Conservation (phyloP, 78 protist species). For the Emiliania huxleyi region DNA sequence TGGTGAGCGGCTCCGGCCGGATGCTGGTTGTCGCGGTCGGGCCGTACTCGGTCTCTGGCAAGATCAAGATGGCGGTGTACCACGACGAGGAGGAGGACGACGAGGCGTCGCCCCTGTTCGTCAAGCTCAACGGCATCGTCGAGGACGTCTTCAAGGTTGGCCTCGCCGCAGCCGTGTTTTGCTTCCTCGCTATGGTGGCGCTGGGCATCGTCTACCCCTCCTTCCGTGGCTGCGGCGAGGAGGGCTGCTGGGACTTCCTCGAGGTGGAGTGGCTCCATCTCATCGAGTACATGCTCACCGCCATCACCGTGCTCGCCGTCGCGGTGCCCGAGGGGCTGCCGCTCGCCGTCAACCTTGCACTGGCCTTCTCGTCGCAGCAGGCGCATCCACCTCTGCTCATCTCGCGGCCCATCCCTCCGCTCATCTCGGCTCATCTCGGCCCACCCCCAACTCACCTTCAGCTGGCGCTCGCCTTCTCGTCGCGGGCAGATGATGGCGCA, state of each 20-base stretch:
- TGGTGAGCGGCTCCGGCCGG: background rate
- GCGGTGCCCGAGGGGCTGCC: conserved; percentile 95
- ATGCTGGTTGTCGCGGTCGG: conserved; percentile 22
- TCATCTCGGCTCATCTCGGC: no score
- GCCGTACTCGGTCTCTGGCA: background rate
- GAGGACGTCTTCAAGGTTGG: conserved; percentile 74
- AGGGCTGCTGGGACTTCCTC: no score
- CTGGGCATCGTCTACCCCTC: no score
- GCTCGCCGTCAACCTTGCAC: conserved; percentile 92
- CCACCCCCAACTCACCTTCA: no score
- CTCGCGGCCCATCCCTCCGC: no score
- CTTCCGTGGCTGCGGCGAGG: no score
- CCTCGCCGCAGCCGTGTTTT: conserved; percentile 27
- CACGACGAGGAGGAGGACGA: background rate
- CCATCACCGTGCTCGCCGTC: conserved; percentile 93
- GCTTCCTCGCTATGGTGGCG: background rate
- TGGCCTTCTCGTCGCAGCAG: conserved; percentile 81
- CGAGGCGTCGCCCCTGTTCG: background rate
- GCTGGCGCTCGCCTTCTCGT: no score
- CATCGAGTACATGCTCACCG: conserved; percentile 60
- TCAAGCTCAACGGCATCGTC: background rate
- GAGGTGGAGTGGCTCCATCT: no score
- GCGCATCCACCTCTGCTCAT: no score
- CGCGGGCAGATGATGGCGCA: no score
- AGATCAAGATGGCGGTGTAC: background rate